These are phyloP conservation scores for Lentinula aciculospora DNA, from an alignment of 768 basidiomycete genomes.

Conservation along the genomic window DNA sequence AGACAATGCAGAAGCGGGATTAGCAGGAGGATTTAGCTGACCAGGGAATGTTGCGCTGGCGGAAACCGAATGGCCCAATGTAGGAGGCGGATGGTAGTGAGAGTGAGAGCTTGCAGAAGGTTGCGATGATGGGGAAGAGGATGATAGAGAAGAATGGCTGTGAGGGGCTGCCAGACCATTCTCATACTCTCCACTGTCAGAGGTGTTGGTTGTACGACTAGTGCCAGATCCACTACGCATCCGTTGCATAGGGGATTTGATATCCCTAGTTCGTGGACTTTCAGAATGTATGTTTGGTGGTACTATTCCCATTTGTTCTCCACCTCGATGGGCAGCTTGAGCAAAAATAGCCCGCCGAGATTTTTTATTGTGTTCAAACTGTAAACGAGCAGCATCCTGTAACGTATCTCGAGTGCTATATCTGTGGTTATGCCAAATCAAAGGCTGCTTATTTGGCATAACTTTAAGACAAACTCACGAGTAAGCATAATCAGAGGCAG, in stretches of 20 bases:
- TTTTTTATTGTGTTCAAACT: conserved; percentile 77
- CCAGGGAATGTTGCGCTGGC: conserved; percentile 6
- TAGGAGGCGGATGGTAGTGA: background rate
- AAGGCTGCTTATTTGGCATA: background rate
- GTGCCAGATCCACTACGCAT: conserved; percentile 80
- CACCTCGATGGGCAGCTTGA: conserved; percentile 64
- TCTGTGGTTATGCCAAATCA: conserved; percentile 28
- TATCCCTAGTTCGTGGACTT: conserved; percentile 39
- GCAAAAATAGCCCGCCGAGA: conserved; percentile 65
- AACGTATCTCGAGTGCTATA: conserved; percentile 71
- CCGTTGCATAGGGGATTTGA: conserved; percentile 37
- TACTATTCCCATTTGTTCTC: conserved; percentile 47
- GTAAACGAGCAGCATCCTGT: conserved; percentile 73
- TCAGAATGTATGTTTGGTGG: conserved; percentile 35
- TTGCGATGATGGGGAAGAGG: conserved; percentile 61
- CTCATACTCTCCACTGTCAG: conserved; percentile 66
- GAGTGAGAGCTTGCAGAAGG: conserved; percentile 28
- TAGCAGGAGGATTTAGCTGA: conserved; percentile 22
- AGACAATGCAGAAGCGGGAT: conserved; percentile 43
- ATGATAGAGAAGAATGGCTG: conserved; percentile 49
- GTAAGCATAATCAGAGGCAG: conserved; percentile 90
- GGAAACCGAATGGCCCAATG: conserved; percentile 1
- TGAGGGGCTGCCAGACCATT: conserved; percentile 33
- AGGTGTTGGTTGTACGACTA: conserved; percentile 70
- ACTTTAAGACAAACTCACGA: conserved; percentile 44